Evolutionary conservation across 2,329 filamentous ascomycete species (phyloP).

Genomic region (Ceratocystis lukuohia): DNA sequence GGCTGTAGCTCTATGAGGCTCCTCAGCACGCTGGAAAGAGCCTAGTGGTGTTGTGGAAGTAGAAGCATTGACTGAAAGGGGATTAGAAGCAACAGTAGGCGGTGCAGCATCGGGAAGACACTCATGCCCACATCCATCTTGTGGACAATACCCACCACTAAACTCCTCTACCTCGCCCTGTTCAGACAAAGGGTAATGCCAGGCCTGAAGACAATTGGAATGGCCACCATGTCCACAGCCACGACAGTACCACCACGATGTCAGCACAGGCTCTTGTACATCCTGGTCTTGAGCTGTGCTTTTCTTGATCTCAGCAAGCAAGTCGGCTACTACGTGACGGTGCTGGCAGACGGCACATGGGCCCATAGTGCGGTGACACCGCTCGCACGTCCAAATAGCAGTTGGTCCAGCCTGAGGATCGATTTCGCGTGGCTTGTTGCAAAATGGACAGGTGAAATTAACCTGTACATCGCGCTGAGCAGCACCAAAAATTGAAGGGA

Average conservation of each 20-base stretch:
- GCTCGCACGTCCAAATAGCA: conserved; percentile 45
- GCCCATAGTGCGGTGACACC: conserved; percentile 39
- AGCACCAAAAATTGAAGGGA: conserved; percentile 39
- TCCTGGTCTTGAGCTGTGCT: conserved; percentile 7
- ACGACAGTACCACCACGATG: conserved; percentile 50
- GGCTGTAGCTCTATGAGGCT: not conserved
- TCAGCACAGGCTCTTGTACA: conserved; percentile 25
- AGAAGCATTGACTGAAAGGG: conserved; percentile 11
- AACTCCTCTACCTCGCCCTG: conserved; percentile 23
- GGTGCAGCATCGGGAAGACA: conserved; percentile 38
- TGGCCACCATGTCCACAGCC: conserved; percentile 51
- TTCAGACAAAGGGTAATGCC: conserved; percentile 32
- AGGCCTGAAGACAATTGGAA: conserved; percentile 43
- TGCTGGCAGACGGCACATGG: conserved; percentile 48
- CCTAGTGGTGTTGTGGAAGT: conserved; percentile 20
- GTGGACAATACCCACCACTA: conserved; percentile 46
- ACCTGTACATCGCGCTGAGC: conserved; percentile 43
- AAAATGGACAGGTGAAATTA: conserved; percentile 41
- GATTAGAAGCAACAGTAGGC: not conserved
- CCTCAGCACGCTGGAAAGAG: conserved; percentile 10
- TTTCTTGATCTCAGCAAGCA: conserved; percentile 25
- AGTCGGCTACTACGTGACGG: conserved; percentile 33
- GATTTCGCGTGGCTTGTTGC: conserved; percentile 43
- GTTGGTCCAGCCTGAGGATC: conserved; percentile 30
- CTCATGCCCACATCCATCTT: conserved; percentile 52